Percentiles rank a stretch among this genome's conserved stretches.
These are phyloP conservation scores for Cyclocybe cylindracea DNA, from an alignment of 768 basidiomycete genomes.

Conservation along the genomic window DNA sequence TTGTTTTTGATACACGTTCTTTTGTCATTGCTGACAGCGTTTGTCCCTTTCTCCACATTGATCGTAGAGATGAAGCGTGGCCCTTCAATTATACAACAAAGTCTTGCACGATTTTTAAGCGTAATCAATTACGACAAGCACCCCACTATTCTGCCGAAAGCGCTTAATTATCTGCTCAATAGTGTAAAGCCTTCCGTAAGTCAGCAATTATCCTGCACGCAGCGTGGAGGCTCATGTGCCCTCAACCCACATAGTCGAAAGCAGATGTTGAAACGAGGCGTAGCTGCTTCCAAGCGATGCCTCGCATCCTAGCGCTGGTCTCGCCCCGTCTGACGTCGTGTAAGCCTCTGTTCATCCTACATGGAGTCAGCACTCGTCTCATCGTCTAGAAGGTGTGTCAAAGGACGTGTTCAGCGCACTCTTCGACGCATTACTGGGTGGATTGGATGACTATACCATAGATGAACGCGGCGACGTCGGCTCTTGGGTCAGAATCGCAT, in stretches of 20 bases:
- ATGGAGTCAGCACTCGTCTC: slow-evolving; percentile 5
- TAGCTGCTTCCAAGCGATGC: slow-evolving; percentile 45
- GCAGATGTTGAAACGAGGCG: slow-evolving; percentile 40
- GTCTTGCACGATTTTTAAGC: slow-evolving; percentile 70
- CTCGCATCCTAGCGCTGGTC: slow-evolving; percentile 48
- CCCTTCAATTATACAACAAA: slow-evolving; percentile 63
- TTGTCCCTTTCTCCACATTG: slow-evolving; percentile 44
- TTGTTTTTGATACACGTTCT: slow-evolving; percentile 13
- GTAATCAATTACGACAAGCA: slow-evolving; percentile 62
- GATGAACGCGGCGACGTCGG: slow-evolving; percentile 98
- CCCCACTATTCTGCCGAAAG: slow-evolving; percentile 54
- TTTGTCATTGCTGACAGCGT: slow-evolving; percentile 7
- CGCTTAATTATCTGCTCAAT: slow-evolving; percentile 58
- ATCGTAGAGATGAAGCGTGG: slow-evolving; percentile 61
- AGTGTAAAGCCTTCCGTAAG: slow-evolving; percentile 58
- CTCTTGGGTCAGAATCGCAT: slow-evolving; percentile 88
- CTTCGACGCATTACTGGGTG: slow-evolving; percentile 60
- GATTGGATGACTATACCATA: slow-evolving; percentile 85
- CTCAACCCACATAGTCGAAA: slow-evolving; percentile 22
- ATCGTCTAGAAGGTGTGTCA: slow-evolving; percentile 44
- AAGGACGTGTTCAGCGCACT: slow-evolving; percentile 46
- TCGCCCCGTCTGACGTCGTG: slow-evolving; percentile 43
- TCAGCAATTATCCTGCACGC: slow-evolving; percentile 5
- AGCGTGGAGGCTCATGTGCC: background rate
- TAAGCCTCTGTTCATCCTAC: slow-evolving; percentile 31